These are phyloP conservation scores for Allium fistulosum DNA, from an alignment of 106 monocot species.

Conservation along the genomic window DNA sequence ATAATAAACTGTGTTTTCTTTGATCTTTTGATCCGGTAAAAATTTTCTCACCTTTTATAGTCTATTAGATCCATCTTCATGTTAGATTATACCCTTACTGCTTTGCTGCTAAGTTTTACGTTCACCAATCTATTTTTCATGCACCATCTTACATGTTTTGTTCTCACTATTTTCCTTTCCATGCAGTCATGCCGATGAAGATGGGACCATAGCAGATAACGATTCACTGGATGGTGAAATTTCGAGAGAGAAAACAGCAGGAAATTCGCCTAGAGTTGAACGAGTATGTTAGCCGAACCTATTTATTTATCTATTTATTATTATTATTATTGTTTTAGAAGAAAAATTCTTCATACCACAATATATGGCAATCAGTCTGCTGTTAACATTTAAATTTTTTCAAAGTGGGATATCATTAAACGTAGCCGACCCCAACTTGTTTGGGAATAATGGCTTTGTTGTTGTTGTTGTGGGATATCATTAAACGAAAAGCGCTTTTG, in stretches of 20 bases:
- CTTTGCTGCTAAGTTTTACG: not conserved
- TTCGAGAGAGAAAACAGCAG: slow-evolving; percentile 24
- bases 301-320: not conserved
- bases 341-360: too few relatives aligned
- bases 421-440: too few relatives aligned
- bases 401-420: too few relatives aligned
- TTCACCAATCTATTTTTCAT: not conserved
- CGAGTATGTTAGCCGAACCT: not conserved
- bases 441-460: not conserved
- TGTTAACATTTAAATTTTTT: too few relatives aligned
- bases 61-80: too few relatives aligned
- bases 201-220: slow-evolving; percentile 22
- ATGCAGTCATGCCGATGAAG: slow-evolving; percentile 65
- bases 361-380: too few relatives aligned
- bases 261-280: slow-evolving; percentile 3
- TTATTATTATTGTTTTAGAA: too few relatives aligned
- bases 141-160: not conserved
- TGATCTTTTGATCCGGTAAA: too few relatives aligned
- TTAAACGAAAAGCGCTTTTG: too few relatives aligned
- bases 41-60: too few relatives aligned
- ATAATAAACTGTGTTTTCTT: too few relatives aligned
- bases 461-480: not conserved
- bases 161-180: not conserved
- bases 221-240: slow-evolving; percentile 23
- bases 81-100: not conserved